Base-by-base conservation (phyloP, 2,329 filamentous ascomycete species). In the Coniochaeta sp. region DNA sequence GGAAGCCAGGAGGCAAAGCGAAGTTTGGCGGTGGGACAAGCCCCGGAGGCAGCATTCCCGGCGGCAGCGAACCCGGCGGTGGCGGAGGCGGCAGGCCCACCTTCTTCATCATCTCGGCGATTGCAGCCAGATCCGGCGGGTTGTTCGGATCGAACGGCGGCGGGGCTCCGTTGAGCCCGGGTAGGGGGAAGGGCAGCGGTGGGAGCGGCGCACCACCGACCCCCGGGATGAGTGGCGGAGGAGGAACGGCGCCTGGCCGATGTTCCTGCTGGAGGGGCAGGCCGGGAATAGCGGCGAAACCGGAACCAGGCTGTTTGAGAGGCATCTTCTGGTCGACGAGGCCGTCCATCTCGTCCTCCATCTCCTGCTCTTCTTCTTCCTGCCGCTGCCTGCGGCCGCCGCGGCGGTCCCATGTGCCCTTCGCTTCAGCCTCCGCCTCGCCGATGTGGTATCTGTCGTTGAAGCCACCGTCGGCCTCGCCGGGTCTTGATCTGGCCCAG, bases 401-500 rank as follows among this genome's bases (percentile, higher is more conserved):
- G 42, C 90, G 87, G 32, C 90, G 86, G 70, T 93, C 92, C 85
- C 90, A 97, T 1, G 93, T 97, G n/a, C 95, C 95, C 72, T 95
- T 90, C 0, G 91, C 92, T 75, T 97, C 93, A 28, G 93, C 93
- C 0, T 92, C 93, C 8, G 90, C 87, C 74, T 97, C 93, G 56
- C 95, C 95, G 64, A 98, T 95, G 71, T 99, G 95, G 73, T 96
- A 97, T 61, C 92, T 86, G 75, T 99, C 95, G 69, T 93, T 92
- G 74, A 91, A 84, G 67, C 89, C 89, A 67, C 89, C 89, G 58
- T 89, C 87, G n/a, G 82, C 84, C 66, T 97, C 93, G 56, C 95
- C 95, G 1, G 95, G 95, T 55, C 95, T 82, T 17, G 91, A 86
- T 47, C 95, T 88, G 3, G 93, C 92, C 95, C 95, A 99, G 78